A percentile compares a stretch with the other conserved stretches of the same genome.
Evolutionary conservation across 169 alveolate genomes (phyloP).

Genomic region (Ichthyophthirius multifiliis): DNA sequence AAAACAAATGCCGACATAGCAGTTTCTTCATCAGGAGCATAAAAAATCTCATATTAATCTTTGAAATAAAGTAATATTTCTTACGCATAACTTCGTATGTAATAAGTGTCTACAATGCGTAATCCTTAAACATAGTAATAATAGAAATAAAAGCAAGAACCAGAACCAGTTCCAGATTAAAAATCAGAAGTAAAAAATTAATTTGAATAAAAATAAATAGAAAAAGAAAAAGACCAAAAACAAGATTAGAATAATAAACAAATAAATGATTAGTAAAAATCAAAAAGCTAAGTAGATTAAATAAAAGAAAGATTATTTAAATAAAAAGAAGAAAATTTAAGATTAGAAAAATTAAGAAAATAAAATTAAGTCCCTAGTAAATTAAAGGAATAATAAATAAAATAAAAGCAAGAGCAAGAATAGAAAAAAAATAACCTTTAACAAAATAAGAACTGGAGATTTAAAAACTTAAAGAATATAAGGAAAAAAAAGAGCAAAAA

Average conservation of each 20-base stretch:
- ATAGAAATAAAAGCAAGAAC: neutral
- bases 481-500: neutral
- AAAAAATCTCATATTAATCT: too few species aligned
- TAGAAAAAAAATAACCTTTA: neutral
- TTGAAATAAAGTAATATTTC: too few species aligned
- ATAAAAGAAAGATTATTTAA: neutral
- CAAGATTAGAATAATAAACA: neutral
- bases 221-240: neutral
- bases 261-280: neutral
- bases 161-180: neutral
- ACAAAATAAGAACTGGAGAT: neutral
- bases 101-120: neutral
- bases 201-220: neutral
- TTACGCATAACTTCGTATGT: neutral
- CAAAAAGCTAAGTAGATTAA: neutral
- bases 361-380: neutral
- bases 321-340: neutral
- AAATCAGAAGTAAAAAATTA: neutral
- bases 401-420: neutral
- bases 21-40: too few species aligned
- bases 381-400: neutral
- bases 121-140: neutral
- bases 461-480: neutral
- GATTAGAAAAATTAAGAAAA: neutral
- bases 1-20: too few species aligned